Percentiles rank a stretch among this genome's conserved stretches.
These are phyloP conservation scores for Ophiocordyceps camponoti-leonardi DNA, from an alignment of 2,329 filamentous ascomycete genomes.

Conservation along the genomic window DNA sequence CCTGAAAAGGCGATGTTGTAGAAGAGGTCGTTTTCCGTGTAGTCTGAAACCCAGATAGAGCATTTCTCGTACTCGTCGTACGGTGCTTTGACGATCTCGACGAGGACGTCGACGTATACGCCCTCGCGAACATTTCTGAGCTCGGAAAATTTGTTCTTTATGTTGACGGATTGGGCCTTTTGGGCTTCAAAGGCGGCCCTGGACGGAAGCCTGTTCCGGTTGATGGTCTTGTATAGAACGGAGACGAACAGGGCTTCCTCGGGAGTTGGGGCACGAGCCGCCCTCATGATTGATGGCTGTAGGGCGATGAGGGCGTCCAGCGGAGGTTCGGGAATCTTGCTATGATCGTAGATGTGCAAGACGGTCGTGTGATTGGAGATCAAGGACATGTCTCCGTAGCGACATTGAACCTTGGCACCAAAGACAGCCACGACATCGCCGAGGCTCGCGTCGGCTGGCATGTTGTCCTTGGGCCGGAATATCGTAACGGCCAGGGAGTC, in stretches of 20 bases:
- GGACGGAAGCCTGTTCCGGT: conserved; percentile 25
- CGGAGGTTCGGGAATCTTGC: conserved; percentile 16
- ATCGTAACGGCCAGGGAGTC: conserved; percentile 32
- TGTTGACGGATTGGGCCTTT: conserved; percentile 20
- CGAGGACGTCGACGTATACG: conserved; percentile 52
- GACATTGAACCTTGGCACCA: conserved; percentile 27
- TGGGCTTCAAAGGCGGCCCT: conserved; percentile 23
- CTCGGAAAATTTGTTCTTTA: conserved; percentile 40
- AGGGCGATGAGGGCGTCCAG: conserved; percentile 16
- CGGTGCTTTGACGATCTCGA: conserved; percentile 44
- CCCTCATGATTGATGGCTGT: conserved; percentile 6
- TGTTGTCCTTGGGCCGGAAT: conserved; percentile 34
- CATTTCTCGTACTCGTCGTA: conserved; percentile 25
- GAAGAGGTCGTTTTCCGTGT: conserved; percentile 53
- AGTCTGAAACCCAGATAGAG: conserved; percentile 66
- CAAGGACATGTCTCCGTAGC: conserved; percentile 19
- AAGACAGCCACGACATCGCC: conserved; percentile 27
- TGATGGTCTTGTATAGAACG: conserved; percentile 24
- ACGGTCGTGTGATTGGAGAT: conserved; percentile 23
- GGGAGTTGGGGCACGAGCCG: conserved; percentile 5
- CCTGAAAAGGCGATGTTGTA: conserved; percentile 26
- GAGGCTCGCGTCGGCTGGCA: conserved; percentile 28
- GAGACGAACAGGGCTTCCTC: conserved; percentile 27
- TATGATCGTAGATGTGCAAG: conserved; percentile 24
- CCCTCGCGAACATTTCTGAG: conserved; percentile 43